These are phyloP conservation scores for Arachis monticola DNA, from an alignment of 331 rosid species.

Conservation along the genomic window DNA sequence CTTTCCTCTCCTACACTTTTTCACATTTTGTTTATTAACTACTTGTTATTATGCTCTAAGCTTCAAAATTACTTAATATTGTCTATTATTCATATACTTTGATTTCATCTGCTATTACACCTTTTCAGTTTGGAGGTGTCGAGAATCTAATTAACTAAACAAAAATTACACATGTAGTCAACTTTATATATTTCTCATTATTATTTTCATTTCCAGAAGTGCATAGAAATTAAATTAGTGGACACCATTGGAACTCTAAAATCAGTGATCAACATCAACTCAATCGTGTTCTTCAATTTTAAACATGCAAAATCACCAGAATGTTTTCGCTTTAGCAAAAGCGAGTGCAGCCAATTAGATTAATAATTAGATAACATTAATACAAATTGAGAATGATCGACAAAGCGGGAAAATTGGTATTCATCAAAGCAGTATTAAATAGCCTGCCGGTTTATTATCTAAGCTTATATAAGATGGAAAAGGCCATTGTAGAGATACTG, in stretches of 20 bases:
- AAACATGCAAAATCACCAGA: conserved; percentile 4
- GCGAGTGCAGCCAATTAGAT: conserved; percentile 9
- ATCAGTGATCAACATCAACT: not conserved
- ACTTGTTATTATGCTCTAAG: too few relatives aligned
- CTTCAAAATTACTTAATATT: too few relatives aligned
- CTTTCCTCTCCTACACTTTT: too few relatives aligned
- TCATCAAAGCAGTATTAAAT: too few relatives aligned
- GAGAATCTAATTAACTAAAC: not conserved
- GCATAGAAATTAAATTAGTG: too few relatives aligned
- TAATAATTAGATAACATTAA: not conserved
- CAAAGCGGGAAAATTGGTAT: too few relatives aligned
- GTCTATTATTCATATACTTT: not conserved
- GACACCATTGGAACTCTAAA: not conserved
- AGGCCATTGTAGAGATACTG: too few relatives aligned
- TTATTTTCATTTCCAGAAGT: too few relatives aligned
- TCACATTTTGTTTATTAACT: too few relatives aligned
- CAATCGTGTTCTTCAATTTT: not conserved
- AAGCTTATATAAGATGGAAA: too few relatives aligned
- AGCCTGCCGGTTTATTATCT: too few relatives aligned
- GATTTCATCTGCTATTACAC: not conserved
- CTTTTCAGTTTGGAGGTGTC: not conserved
- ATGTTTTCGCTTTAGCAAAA: conserved; percentile 15
- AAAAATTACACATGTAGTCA: not conserved
- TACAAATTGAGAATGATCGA: not conserved
- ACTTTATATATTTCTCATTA: not conserved